Conservation (phyloP, 495 filamentous ascomycete genomes). For the Aspergillus cristatus region DNA sequence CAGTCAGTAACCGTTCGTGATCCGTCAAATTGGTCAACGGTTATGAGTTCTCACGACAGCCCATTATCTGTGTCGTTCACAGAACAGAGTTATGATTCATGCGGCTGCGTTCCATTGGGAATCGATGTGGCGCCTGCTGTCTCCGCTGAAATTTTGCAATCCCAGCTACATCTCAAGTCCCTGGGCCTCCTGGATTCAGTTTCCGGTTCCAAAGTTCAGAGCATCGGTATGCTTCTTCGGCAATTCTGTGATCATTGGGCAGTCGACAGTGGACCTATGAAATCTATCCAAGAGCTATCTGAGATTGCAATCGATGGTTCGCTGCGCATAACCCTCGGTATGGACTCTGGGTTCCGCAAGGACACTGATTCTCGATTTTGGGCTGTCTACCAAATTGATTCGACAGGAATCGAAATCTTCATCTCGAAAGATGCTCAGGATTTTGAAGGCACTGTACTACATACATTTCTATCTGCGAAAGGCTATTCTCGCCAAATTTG, state of each 20-base stretch:
- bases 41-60: slow-evolving; percentile 28
- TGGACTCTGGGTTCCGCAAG: slow-evolving; percentile 48
- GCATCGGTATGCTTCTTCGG: slow-evolving; percentile 21
- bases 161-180: slow-evolving; percentile 38
- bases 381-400: slow-evolving; percentile 43
- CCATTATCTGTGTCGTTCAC: slow-evolving; percentile 42
- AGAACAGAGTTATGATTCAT: slow-evolving; percentile 33
- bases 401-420: slow-evolving; percentile 38
- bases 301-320: slow-evolving; percentile 19
- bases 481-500: slow-evolving; percentile 41
- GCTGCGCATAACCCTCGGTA: slow-evolving; percentile 33
- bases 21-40: slow-evolving; percentile 32
- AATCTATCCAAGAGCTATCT: slow-evolving; percentile 24
- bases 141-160: slow-evolving; percentile 41
- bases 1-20: slow-evolving; percentile 16
- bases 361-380: slow-evolving; percentile 42
- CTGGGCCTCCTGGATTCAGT: slow-evolving; percentile 40
- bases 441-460: slow-evolving; percentile 40
- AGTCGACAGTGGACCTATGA: slow-evolving; percentile 11
- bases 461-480: slow-evolving; percentile 47
- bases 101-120: slow-evolving; percentile 53
- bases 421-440: slow-evolving; percentile 46
- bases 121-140: slow-evolving; percentile 31
- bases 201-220: slow-evolving; percentile 23
- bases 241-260: slow-evolving; percentile 22